Evolutionary conservation across 768 basidiomycete genomes (phyloP), one percentile per base, ranked within the genome.

Genomic region (Pholiota conissans): DNA sequence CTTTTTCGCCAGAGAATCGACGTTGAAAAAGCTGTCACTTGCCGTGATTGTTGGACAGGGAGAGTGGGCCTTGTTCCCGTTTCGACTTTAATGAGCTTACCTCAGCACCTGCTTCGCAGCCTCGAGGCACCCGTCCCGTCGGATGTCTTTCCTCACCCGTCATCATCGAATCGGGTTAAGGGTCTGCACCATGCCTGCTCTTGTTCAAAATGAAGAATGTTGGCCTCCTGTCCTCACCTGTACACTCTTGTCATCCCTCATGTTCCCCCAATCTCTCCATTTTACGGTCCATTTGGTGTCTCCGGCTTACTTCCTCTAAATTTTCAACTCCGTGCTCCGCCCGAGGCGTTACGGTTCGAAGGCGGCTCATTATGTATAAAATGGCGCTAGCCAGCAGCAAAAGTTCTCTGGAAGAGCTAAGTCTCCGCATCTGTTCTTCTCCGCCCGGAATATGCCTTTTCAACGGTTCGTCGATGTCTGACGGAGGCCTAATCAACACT

Each of bases 11-110:
- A 50, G 55, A 58, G 50, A 60, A 61, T 53, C 56, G 61, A 63
- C 54, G 63, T 63, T 58, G 47, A 63, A 65, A 64, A 65, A 64
- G 29, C 65, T 65, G 64, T 63, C 64, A 65, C 46, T 62, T 62
- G 65, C 63, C 62, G 62, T 63, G 64, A 65, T 61, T 62, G 63
- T 65, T 65, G 39, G 61, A 62, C 63, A 66, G 59, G 45, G 51
- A 53, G 29, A 57, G 56, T 56, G 30, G 56, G 50, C 56, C 60
- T 67, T 67, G 65, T 67, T 67, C 65, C 63, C 52, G 32, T 67
- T 67, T 67, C 40, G 60, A 63, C 55, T 58, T 59, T 59, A 63
- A 63, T 65, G 58, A 49, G 58, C 61, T 67, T 61, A 67, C 47
- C 54, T 67, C 55, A 67, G 24, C 57, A 18, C 30, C 55, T 52